Percentiles rank a stretch among this genome's conserved stretches.
These are phyloP conservation scores for Begonia peltatifolia DNA, from an alignment of 306 rosid species.

Conservation along the genomic window DNA sequence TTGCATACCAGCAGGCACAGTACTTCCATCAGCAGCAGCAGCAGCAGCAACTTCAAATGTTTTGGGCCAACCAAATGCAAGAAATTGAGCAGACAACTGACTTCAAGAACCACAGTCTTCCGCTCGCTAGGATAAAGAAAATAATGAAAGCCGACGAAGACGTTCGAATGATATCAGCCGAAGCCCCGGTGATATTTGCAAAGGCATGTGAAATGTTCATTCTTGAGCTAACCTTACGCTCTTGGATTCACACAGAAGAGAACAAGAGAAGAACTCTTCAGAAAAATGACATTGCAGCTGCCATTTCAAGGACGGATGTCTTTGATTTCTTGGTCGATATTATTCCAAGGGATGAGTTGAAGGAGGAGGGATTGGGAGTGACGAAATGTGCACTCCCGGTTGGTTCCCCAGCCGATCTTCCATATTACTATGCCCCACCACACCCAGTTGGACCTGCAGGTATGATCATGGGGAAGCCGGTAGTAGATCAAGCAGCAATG, in stretches of 20 bases:
- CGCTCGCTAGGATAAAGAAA: slow-evolving; percentile 14
- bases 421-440: slow-evolving; percentile 14
- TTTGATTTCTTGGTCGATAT: slow-evolving; percentile 17
- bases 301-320: slow-evolving; percentile 13
- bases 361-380: slow-evolving; percentile 13
- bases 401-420: slow-evolving; percentile 12
- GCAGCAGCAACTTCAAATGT: slow-evolving; percentile 12
- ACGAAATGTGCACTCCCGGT: slow-evolving; percentile 6
- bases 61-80: slow-evolving; percentile 16
- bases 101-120: slow-evolving; percentile 14
- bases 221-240: slow-evolving; percentile 12
- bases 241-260: slow-evolving; percentile 16
- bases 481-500: slow-evolving; percentile 10
- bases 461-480: slow-evolving; percentile 13
- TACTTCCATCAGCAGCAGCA: slow-evolving; percentile 12
- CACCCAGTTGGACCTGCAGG: slow-evolving; percentile 9
- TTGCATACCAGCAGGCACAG: slow-evolving; percentile 14
- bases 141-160: slow-evolving; percentile 15
- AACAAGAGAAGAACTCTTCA: slow-evolving; percentile 14
- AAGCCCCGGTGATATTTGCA: slow-evolving; percentile 12
- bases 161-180: slow-evolving; percentile 13
- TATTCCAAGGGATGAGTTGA: slow-evolving; percentile 14
- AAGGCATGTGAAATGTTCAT: slow-evolving; percentile 16
- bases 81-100: slow-evolving; percentile 13
- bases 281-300: slow-evolving; percentile 13